Conservation (phyloP, 1,139 yeast genomes). For the Kurtzmaniella quercitrusa region DNA sequence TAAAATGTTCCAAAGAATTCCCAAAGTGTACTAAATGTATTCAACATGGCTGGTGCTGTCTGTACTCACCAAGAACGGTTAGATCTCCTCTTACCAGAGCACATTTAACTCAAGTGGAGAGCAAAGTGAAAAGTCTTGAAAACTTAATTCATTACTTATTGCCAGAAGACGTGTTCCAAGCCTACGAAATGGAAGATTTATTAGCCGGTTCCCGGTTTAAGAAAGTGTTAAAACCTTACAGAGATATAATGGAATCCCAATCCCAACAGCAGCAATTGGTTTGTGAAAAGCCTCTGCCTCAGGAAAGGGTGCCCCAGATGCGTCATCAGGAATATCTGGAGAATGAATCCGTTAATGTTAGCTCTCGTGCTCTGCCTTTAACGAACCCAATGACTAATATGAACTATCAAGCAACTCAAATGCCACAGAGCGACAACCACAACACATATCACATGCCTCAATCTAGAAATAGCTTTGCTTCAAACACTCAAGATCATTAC, state of each 20-base stretch:
- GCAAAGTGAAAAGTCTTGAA: constrained; percentile 54
- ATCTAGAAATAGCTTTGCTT: background rate
- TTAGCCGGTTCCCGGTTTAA: constrained; percentile 20
- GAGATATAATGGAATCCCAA: constrained; percentile 9
- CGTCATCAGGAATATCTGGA: background rate
- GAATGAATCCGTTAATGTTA: background rate
- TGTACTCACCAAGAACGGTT: constrained; percentile 72
- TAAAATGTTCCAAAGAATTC: constrained; percentile 57
- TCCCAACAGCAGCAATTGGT: constrained; percentile 5
- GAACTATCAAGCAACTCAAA: background rate
- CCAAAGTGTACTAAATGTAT: constrained; percentile 78
- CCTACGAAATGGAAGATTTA: constrained; percentile 23
- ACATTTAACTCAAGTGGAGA: constrained; percentile 74
- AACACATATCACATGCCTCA: background rate
- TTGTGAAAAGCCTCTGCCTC: background rate
- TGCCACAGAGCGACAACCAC: background rate
- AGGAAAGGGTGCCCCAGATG: too few relatives aligned
- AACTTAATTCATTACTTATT: constrained; percentile 41
- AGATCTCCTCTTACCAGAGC: constrained; percentile 82
- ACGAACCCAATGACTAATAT: background rate
- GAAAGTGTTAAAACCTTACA: constrained; percentile 18
- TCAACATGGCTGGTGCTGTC: constrained; percentile 69
- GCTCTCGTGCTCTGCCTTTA: background rate
- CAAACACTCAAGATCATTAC: background rate
- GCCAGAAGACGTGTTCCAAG: constrained; percentile 19